Evolutionary conservation across 2,329 filamentous ascomycete species (phyloP).

Genomic region (Penicillium verrucosum): DNA sequence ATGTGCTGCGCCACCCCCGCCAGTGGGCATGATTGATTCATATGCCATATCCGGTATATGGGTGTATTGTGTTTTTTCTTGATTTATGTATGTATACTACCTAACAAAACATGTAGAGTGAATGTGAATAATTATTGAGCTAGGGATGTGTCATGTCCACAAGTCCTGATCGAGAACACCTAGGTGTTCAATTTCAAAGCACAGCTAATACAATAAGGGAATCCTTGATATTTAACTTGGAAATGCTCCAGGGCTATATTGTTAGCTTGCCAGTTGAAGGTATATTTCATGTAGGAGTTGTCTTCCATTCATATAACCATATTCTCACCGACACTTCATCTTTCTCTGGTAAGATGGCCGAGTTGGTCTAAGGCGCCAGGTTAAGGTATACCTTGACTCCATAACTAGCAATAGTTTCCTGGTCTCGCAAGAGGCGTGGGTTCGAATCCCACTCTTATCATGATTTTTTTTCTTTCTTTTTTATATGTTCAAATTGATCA

Average conservation of each 20-base stretch:
- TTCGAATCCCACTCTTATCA: constrained; percentile 13
- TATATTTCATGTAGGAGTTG: too few relatives aligned
- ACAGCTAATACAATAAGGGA: too few relatives aligned
- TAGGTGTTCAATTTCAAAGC: too few relatives aligned
- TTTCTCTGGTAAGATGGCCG: constrained; percentile 33
- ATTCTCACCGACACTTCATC: neutral
- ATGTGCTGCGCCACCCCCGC: constrained; percentile 61
- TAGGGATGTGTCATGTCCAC: neutral
- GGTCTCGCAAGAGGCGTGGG: constrained; percentile 11
- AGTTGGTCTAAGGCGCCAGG: constrained; percentile 37
- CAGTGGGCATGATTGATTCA: constrained; percentile 52
- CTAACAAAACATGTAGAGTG: neutral
- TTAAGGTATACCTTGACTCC: constrained; percentile 32
- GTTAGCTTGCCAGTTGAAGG: too few relatives aligned
- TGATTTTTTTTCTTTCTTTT: too few relatives aligned
- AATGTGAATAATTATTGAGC: constrained; percentile 1
- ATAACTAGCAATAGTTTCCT: constrained; percentile 12
- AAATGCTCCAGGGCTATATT: too few relatives aligned
- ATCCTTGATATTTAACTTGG: too few relatives aligned
- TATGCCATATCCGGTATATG: neutral
- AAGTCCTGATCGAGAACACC: neutral
- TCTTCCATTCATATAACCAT: neutral
- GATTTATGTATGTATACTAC: constrained; percentile 3
- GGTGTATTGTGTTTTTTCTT: neutral
- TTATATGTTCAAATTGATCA: too few relatives aligned